Evolutionary conservation across 306 rosid genomes (phyloP).

Genomic region (Prunus kanzakura): DNA sequence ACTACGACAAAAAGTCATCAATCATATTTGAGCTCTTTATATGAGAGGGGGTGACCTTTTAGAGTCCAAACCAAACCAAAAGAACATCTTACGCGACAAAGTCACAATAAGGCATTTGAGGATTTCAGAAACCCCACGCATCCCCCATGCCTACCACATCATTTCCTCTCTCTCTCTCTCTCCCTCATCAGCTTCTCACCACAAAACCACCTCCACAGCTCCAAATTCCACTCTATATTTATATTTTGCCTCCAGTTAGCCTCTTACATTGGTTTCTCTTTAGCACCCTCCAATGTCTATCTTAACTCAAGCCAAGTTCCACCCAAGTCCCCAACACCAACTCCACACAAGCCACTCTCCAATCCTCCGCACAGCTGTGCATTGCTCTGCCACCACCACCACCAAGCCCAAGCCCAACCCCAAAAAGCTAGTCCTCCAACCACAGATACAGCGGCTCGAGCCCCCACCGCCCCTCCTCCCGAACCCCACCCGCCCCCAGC

Average conservation of each 20-base stretch:
- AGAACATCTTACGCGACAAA: not conserved
- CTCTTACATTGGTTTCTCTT: constrained; percentile 18
- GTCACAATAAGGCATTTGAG: constrained; percentile 6
- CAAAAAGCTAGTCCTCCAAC: constrained; percentile 29
- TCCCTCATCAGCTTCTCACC: constrained; percentile 10
- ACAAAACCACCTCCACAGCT: constrained; percentile 27
- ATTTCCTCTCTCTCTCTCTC: not conserved
- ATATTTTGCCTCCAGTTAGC: not conserved
- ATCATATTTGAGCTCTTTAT: not conserved
- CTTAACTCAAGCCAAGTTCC: constrained; percentile 52
- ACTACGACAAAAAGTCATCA: not conserved
- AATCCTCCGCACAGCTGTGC: not conserved
- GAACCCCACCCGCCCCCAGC: constrained; percentile 13
- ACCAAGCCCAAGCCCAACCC: constrained; percentile 23
- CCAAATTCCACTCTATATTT: not conserved
- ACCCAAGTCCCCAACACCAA: constrained; percentile 27
- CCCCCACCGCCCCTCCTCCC: constrained; percentile 3
- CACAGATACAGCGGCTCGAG: not conserved
- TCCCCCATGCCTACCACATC: constrained; percentile 37
- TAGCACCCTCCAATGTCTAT: constrained; percentile 46
- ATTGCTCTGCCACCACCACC: constrained; percentile 34
- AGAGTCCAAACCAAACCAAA: not conserved
- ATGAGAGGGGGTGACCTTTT: not conserved
- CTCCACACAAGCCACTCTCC: not conserved
- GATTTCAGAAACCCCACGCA: constrained; percentile 42